These are phyloP conservation scores for Fomitopsis palustris DNA, from an alignment of 1,284 basidiomycete genomes.

Conservation along the genomic window DNA sequence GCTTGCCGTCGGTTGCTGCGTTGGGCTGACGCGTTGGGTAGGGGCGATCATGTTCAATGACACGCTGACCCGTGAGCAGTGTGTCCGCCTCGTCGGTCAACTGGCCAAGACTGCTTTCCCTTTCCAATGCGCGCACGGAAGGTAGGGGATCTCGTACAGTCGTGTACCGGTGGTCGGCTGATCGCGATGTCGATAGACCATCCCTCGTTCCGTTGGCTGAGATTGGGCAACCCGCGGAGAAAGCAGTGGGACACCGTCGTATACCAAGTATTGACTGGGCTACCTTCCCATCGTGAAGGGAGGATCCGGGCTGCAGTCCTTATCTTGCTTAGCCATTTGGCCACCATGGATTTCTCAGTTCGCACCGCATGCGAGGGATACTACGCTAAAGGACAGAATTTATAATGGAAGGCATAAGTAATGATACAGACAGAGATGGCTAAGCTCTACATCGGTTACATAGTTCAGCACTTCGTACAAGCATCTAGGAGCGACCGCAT, in stretches of 20 bases:
- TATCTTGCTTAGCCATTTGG: not conserved
- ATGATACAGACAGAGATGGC: not conserved
- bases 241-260: not conserved
- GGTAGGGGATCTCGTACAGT: conserved; percentile 37
- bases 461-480: not conserved
- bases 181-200: conserved; percentile 15
- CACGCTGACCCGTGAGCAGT: conserved; percentile 63
- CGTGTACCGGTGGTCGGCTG: not conserved
- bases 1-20: too few relatives aligned
- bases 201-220: conserved; percentile 27
- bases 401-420: not conserved
- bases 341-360: too few relatives aligned
- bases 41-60: conserved; percentile 99
- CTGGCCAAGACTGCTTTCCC: conserved; percentile 76
- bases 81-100: conserved; percentile 61
- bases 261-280: not conserved
- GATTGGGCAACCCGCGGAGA: conserved; percentile 1
- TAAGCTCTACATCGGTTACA: not conserved
- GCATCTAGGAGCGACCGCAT: not conserved
- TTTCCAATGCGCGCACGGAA: conserved; percentile 93
- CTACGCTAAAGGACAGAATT: not conserved
- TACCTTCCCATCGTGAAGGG: too few relatives aligned
- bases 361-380: not conserved
- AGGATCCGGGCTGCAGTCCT: too few relatives aligned
- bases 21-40: conserved; percentile 27